Evolutionary conservation across 768 basidiomycete species (phyloP).

Genomic region (Boletus edulis): DNA sequence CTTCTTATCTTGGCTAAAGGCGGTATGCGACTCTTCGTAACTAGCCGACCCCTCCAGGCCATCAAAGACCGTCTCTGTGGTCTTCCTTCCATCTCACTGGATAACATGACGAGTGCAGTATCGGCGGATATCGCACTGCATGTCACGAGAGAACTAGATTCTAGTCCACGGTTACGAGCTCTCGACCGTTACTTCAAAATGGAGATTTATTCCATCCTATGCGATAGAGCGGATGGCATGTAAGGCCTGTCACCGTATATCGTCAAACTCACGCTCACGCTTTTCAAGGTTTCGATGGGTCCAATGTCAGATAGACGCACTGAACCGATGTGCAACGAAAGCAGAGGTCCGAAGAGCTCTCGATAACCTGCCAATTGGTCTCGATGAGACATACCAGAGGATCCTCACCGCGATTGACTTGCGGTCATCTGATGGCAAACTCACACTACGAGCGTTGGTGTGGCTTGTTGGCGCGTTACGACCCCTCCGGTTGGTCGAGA

Average conservation of each 20-base stretch:
- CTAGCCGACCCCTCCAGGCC: slow-evolving; percentile 12
- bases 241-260: neutral
- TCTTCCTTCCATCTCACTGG: slow-evolving; percentile 9
- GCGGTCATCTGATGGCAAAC: too few relatives aligned
- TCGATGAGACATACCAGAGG: too few relatives aligned
- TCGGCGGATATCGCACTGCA: slow-evolving; percentile 12
- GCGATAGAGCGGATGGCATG: slow-evolving; percentile 19
- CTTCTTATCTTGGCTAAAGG: too few relatives aligned
- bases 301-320: too few relatives aligned
- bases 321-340: too few relatives aligned
- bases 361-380: too few relatives aligned
- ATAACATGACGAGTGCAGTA: neutral
- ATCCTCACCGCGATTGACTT: too few relatives aligned
- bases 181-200: slow-evolving; percentile 5
- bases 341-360: too few relatives aligned
- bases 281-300: too few relatives aligned
- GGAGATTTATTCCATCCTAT: slow-evolving; percentile 6
- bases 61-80: slow-evolving; percentile 7
- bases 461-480: too few relatives aligned
- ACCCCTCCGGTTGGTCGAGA: too few relatives aligned
- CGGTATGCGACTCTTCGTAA: slow-evolving; percentile 13
- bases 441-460: too few relatives aligned
- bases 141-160: slow-evolving; percentile 10
- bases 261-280: neutral
- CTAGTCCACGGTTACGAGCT: slow-evolving; percentile 4